These are phyloP conservation scores for Papiliotrema laurentii DNA, from an alignment of 1,284 basidiomycete genomes.

Conservation along the genomic window DNA sequence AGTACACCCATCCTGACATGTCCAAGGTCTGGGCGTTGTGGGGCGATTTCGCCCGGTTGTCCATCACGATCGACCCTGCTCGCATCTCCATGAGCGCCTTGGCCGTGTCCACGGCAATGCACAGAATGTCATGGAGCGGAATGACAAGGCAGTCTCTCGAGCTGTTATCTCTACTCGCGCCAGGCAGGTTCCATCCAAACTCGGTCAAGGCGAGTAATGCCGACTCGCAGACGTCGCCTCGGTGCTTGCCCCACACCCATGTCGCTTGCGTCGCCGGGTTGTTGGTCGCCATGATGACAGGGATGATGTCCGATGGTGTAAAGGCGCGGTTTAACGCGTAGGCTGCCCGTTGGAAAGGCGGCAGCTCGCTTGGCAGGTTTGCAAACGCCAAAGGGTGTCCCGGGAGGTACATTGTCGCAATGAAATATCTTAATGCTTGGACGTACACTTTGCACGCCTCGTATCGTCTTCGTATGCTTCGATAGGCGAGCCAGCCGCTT, in stretches of 20 bases:
- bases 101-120: slow-evolving; percentile 29
- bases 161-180: not conserved
- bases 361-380: slow-evolving; percentile 20
- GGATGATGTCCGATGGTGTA: slow-evolving; percentile 30
- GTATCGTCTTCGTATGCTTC: slow-evolving; percentile 29
- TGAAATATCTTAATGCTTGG: slow-evolving; percentile 26
- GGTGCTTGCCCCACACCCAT: slow-evolving; percentile 26
- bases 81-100: slow-evolving; percentile 40
- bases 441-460: slow-evolving; percentile 30
- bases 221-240: slow-evolving; percentile 28
- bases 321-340: slow-evolving; percentile 29
- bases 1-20: slow-evolving; percentile 21
- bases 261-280: slow-evolving; percentile 22
- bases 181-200: slow-evolving; percentile 11
- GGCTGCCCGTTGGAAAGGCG: slow-evolving; percentile 10
- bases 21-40: slow-evolving; percentile 13
- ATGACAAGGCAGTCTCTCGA: slow-evolving; percentile 11
- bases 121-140: slow-evolving; percentile 31
- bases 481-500: slow-evolving; percentile 30
- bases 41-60: slow-evolving; percentile 12
- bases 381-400: slow-evolving; percentile 23
- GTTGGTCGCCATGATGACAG: slow-evolving; percentile 18
- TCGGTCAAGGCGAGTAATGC: slow-evolving; percentile 24
- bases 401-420: slow-evolving; percentile 35
- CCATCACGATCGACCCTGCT: slow-evolving; percentile 23